phyloP scores from a whole-genome alignment of 371 early-diverging fungal species.

The Lichtheimia ramosa region DNA sequence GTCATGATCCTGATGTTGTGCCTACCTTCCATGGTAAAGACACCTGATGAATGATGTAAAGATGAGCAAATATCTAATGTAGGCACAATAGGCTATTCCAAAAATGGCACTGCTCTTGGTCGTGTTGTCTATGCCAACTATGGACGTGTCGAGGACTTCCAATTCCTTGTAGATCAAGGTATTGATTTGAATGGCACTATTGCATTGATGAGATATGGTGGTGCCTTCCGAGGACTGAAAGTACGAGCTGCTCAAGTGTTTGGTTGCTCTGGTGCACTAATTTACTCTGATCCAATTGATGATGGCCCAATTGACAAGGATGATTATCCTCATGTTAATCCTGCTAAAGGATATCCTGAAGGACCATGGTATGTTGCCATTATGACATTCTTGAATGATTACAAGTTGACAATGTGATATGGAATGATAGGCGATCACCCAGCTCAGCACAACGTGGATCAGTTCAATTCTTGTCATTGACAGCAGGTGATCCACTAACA shows the following conservation, averaged over 20 bases:
- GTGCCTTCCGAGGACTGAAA: slow-evolving; percentile 59
- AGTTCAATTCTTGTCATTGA: slow-evolving; percentile 45
- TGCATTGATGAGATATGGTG: slow-evolving; percentile 64
- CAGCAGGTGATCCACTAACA: slow-evolving; percentile 69
- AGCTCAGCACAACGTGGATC: slow-evolving; percentile 64
- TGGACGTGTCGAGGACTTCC: slow-evolving; percentile 63
- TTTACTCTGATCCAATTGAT: slow-evolving; percentile 35
- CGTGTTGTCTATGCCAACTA: slow-evolving; percentile 69
- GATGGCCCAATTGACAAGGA: slow-evolving; percentile 26
- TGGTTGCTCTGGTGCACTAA: slow-evolving; percentile 60
- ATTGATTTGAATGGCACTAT: slow-evolving; percentile 51
- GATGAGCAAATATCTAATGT: neutral
- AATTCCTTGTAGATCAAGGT: slow-evolving; percentile 41
- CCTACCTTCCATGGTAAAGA: slow-evolving; percentile 65
- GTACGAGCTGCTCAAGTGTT: slow-evolving; percentile 59
- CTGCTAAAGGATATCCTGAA: slow-evolving; percentile 57
- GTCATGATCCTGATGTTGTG: slow-evolving; percentile 48
- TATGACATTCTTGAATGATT: too few relatives aligned
- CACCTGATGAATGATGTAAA: neutral
- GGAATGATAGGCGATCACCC: slow-evolving; percentile 32
- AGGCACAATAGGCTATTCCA: slow-evolving; percentile 43
- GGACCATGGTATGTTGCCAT: slow-evolving; percentile 53
- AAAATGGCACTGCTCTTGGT: slow-evolving; percentile 61
- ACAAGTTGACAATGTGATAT: neutral
- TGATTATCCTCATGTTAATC: slow-evolving; percentile 35